phyloP scores from a whole-genome alignment of 306 rosid species.

The Gastrolobium villosum region DNA sequence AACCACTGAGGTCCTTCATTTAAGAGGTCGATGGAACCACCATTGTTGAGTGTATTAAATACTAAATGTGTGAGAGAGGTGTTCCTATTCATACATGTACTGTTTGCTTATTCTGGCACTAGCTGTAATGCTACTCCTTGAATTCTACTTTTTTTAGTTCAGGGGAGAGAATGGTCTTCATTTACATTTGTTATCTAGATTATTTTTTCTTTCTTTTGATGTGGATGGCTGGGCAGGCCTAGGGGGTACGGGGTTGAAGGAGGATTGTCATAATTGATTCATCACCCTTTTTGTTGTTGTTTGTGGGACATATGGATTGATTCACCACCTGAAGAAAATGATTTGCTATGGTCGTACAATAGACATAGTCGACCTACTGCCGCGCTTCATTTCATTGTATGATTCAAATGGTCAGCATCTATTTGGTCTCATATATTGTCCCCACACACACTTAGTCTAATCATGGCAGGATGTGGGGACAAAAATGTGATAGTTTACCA shows the following conservation, averaged over 20 bases:
- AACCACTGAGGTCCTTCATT: slow-evolving; percentile 46
- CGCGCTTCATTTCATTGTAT: not conserved
- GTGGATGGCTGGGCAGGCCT: slow-evolving; percentile 1
- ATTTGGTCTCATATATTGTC: not conserved
- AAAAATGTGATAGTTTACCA: slow-evolving; percentile 50
- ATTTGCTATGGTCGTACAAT: slow-evolving; percentile 32
- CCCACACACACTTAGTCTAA: slow-evolving; percentile 49
- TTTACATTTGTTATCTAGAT: slow-evolving; percentile 20
- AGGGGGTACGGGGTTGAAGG: slow-evolving; percentile 8
- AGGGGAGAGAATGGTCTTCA: slow-evolving; percentile 24
- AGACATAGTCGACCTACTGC: slow-evolving; percentile 40
- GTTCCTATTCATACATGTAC: slow-evolving; percentile 52
- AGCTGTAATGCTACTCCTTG: slow-evolving; percentile 34
- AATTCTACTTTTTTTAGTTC: slow-evolving; percentile 37
- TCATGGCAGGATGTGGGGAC: slow-evolving; percentile 17
- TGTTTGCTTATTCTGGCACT: slow-evolving; percentile 36
- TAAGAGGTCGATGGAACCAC: slow-evolving; percentile 44
- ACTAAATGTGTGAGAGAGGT: slow-evolving; percentile 38
- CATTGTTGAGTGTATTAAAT: slow-evolving; percentile 39
- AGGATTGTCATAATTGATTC: slow-evolving; percentile 35
- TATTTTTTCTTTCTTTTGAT: slow-evolving; percentile 16
- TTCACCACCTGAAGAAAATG: slow-evolving; percentile 41
- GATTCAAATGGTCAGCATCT: slow-evolving; percentile 8
- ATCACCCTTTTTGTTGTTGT: slow-evolving; percentile 11
- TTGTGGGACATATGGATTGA: slow-evolving; percentile 5